Conservation (phyloP, 495 filamentous ascomycete genomes). For the Hypoxylon fuscum region DNA sequence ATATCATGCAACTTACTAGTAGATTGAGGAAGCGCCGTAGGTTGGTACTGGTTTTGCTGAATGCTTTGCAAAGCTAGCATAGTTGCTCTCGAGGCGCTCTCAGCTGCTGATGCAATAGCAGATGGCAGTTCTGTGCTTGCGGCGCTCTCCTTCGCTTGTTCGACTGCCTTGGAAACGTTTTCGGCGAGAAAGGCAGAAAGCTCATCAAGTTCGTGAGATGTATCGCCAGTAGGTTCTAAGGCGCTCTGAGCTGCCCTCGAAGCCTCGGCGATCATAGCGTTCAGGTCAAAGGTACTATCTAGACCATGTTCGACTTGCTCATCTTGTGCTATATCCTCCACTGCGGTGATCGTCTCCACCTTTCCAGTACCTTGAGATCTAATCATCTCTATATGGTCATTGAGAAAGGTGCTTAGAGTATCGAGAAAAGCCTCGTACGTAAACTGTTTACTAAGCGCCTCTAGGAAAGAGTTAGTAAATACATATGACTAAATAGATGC, state of each 20-base stretch:
- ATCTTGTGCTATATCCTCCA: conserved; percentile 42
- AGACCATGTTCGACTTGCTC: conserved; percentile 19
- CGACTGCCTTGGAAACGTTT: conserved; percentile 45
- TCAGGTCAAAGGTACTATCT: conserved; percentile 41
- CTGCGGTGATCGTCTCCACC: conserved; percentile 49
- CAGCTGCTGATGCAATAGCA: conserved; percentile 43
- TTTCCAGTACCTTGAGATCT: conserved; percentile 58
- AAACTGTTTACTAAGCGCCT: conserved; percentile 75
- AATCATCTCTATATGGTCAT: conserved; percentile 74
- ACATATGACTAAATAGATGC: background rate
- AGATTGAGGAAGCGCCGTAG: conserved; percentile 43
- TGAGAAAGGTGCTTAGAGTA: conserved; percentile 76
- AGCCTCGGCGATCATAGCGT: conserved; percentile 44
- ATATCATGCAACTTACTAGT: conserved; percentile 33
- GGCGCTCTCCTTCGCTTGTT: conserved; percentile 41
- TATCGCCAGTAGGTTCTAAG: conserved; percentile 19
- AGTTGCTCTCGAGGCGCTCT: conserved; percentile 45
- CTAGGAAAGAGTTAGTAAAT: conserved; percentile 47
- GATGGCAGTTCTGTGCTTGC: conserved; percentile 40
- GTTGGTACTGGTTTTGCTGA: conserved; percentile 47
- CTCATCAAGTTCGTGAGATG: conserved; percentile 36
- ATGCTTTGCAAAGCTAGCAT: conserved; percentile 46
- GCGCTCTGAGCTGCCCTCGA: conserved; percentile 44
- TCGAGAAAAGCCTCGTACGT: conserved; percentile 82
- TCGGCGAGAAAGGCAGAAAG: conserved; percentile 45